Percentiles rank a stretch among this genome's conserved stretches.
Evolutionary conservation across 176 grass and related monocot species (phyloP).

Genomic region (Melocanna baccifera): DNA sequence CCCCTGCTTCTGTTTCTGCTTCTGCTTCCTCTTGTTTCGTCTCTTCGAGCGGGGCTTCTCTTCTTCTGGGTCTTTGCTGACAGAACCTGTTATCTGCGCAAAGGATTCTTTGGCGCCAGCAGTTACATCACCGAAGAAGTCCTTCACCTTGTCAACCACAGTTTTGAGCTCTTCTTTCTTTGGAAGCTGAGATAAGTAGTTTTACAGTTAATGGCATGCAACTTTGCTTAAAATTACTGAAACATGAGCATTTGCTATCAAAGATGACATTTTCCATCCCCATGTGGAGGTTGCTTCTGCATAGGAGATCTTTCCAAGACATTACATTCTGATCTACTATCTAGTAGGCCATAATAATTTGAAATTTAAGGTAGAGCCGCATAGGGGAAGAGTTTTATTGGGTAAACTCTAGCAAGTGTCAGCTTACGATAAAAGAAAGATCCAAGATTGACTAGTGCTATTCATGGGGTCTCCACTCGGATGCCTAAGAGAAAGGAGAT

Average conservation of each 20-base stretch:
- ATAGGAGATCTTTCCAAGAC: not conserved
- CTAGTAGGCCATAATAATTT: not conserved
- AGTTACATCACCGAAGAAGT: conserved; percentile 77
- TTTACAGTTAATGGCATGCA: conserved; percentile 1
- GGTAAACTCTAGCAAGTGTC: not conserved
- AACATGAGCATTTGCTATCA: not conserved
- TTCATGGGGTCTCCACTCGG: not conserved
- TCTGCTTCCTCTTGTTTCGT: conserved; percentile 41
- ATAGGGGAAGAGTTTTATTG: not conserved
- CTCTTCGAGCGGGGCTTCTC: conserved; percentile 34
- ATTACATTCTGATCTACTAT: not conserved
- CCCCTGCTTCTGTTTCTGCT: conserved; percentile 43
- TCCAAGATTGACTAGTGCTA: not conserved
- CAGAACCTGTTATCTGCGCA: conserved; percentile 77
- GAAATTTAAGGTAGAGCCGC: not conserved
- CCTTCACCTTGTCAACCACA: conserved; percentile 88
- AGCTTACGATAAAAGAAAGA: not conserved
- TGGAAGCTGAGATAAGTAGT: conserved; percentile 63
- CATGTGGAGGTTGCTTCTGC: not conserved
- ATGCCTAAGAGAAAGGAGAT: not conserved
- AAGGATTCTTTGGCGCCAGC: conserved; percentile 84
- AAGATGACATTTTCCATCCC: not conserved
- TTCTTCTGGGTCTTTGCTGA: conserved; percentile 44
- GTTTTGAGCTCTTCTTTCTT: conserved; percentile 87
- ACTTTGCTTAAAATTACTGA: not conserved